Base-by-base conservation (phyloP, 805 yeast species). In the Candida boidinii region DNA sequence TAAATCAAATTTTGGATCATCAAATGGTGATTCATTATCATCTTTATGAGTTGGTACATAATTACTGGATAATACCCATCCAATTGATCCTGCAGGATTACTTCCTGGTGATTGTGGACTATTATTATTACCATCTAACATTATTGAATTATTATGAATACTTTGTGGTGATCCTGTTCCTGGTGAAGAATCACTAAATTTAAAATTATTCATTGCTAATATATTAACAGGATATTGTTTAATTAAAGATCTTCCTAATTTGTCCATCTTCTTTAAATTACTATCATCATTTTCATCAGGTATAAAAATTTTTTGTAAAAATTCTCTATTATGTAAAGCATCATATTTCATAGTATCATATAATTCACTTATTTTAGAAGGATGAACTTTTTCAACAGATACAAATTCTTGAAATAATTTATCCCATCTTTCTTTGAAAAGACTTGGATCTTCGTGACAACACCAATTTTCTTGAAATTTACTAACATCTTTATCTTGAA, bases 281-380 rank as follows among this genome's bases (percentile, higher is more conserved):
- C n/a, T n/a, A 20, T 63, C 66, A 19, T 64, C 63, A 39, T 39
- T 71, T 17, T 53, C 51, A 28, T 66, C 70, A 26, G 85, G 86
- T 29, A 79, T 68, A 53, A 92, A 92, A 5, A 90, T 79, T 43
- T 76, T 76, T 51, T 82, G 85, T 54, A 92, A 62, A 52, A 92
- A 92, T 22, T 81, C 82, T 35, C 98, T 70, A 56, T 92, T 92
- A 57, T 92, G 99, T 35, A 92, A 67, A 7, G 97, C 98, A 60
- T 92, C 99, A 54, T 84, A 92, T 58, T 92, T 92, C 96, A 92
- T 90, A 2, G 99, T 90, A 58, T 92, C 99, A 53, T 92, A 92
- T 37, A 92, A 68, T 62, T 92, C 99, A 30, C 95, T 82, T 39
- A 92, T 90, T 61, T 90, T 92, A 2, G 96, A 80, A 9, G 99